Evolutionary conservation across 495 filamentous ascomycete species (phyloP), one percentile per base, ranked within the genome.

Genomic region (Aspergillus sparsus): DNA sequence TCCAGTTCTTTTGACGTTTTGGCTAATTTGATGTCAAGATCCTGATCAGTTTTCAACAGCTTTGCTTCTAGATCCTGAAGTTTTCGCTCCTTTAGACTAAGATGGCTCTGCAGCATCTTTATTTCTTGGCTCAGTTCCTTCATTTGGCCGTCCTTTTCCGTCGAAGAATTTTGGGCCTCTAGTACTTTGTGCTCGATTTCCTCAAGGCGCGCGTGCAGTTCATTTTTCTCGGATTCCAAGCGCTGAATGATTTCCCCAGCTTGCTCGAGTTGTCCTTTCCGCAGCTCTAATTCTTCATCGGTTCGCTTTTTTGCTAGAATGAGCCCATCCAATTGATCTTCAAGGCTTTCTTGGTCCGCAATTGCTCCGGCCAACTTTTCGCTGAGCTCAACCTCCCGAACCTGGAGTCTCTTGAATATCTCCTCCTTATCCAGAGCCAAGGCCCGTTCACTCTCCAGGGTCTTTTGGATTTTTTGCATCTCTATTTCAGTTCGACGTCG

Each of bases 401-500:
- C 70, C 67, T 97, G 93, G n/a, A 97, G 80, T 15, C 95, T 84
- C 69, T 93, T 94, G 78, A 97, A 97, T 39, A 99, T 98, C 62
- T 98, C 94, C 63, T 99, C 95, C 68, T 98, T 99, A 71, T 99
- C 95, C 7, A 99, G 78, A 0, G 95, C 95, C 33, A 99, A 78
- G 18, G 93, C 90, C 55, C 95, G 86, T 74, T 99, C 95, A 60
- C 92, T 96, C 73, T 99, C 95, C 9, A 99, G 77, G 1, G 89
- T 95, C 60, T 97, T 89, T 66, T 96, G 92, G 35, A 97, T 88
- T 16, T 89, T 86, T 62, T 93, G 87, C 53, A 97, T 85, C 67
- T 98, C 94, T 18, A 86, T 79, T 57, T 97, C 89, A 7, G 90
- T 87, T 52, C 93, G 91, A 36, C 95, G 83, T 36, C 92, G 84